These are phyloP conservation scores for Suhomyces kunorum DNA, from an alignment of 1,139 yeast species.

Conservation along the genomic window DNA sequence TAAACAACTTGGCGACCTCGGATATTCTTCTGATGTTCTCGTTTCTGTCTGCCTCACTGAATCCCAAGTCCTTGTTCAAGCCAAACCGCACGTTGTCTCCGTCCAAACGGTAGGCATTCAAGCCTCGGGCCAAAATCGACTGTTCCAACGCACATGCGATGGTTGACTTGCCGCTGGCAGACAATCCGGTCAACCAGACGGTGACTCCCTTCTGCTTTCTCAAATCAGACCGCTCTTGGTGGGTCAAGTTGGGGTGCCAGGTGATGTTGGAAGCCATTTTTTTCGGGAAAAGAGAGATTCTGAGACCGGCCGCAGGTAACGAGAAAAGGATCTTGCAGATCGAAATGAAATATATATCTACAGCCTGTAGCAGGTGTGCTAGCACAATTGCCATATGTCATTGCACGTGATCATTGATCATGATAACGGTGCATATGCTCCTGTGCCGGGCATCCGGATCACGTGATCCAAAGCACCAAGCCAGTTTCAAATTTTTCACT, in stretches of 20 bases:
- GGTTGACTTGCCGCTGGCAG: slow-evolving; percentile 94
- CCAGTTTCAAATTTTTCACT: slow-evolving; percentile 5
- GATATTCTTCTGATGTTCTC: slow-evolving; percentile 94
- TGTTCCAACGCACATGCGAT: slow-evolving; percentile 95
- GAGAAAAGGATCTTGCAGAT: neutral
- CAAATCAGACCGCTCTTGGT: slow-evolving; percentile 69
- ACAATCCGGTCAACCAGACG: slow-evolving; percentile 91
- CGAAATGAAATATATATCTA: neutral
- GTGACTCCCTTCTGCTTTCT: slow-evolving; percentile 87
- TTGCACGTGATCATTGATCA: slow-evolving; percentile 17
- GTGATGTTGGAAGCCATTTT: slow-evolving; percentile 91
- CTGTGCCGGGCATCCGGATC: slow-evolving; percentile 1
- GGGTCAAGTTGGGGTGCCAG: slow-evolving; percentile 90
- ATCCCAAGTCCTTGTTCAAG: slow-evolving; percentile 89
- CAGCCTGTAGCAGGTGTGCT: too few relatives aligned
- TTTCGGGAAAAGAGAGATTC: neutral
- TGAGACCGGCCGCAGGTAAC: neutral
- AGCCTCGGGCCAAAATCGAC: slow-evolving; percentile 63
- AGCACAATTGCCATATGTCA: slow-evolving; percentile 12
- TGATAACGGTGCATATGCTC: too few relatives aligned
- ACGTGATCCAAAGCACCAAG: slow-evolving; percentile 2
- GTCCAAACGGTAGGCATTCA: slow-evolving; percentile 82
- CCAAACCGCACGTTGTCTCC: slow-evolving; percentile 96
- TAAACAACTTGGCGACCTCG: slow-evolving; percentile 87
- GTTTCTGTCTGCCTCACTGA: slow-evolving; percentile 85